These are phyloP conservation scores for Friedmanniomyces endolithicus DNA, from an alignment of 495 filamentous ascomycete species.

Conservation along the genomic window DNA sequence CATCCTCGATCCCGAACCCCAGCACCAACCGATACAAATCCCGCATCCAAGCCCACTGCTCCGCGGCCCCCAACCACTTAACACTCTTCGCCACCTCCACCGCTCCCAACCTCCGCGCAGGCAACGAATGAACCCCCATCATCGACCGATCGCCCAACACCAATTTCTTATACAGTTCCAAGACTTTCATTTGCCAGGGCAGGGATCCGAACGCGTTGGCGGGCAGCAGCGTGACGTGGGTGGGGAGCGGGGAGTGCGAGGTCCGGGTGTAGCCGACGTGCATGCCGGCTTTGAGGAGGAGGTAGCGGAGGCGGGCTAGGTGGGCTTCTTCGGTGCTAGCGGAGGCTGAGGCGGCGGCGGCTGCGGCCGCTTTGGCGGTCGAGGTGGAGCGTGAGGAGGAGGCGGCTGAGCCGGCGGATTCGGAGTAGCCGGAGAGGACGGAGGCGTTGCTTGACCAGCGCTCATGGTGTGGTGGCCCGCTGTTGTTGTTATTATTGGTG, in stretches of 20 bases:
- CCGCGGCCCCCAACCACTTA: conserved; percentile 54
- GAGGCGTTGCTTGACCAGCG: conserved; percentile 65
- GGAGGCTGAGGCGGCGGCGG: too few species aligned
- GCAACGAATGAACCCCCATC: conserved; percentile 38
- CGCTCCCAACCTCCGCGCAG: conserved; percentile 48
- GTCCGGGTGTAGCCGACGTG: conserved; percentile 55
- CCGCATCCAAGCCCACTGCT: conserved; percentile 58
- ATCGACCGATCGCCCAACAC: conserved; percentile 59
- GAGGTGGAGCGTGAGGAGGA: conserved; percentile 36
- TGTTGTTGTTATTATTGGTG: conserved; percentile 4
- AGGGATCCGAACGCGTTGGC: conserved; percentile 62
- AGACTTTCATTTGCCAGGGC: conserved; percentile 53
- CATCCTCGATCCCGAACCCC: conserved; percentile 68
- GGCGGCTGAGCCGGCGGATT: conserved; percentile 36
- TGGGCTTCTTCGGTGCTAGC: conserved; percentile 51
- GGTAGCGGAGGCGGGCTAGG: conserved; percentile 56
- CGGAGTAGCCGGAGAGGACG: conserved; percentile 56
- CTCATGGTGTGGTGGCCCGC: conserved; percentile 23
- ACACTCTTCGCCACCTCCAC: conserved; percentile 64
- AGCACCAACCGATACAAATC: conserved; percentile 79
- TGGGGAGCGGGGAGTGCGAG: conserved; percentile 43
- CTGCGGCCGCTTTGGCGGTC: conserved; percentile 46
- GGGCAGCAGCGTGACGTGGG: conserved; percentile 64
- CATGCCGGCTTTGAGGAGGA: conserved; percentile 71
- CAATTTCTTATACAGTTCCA: conserved; percentile 65